Evolutionary conservation across 306 rosid species (phyloP), one percentile per base, ranked within the genome.

Genomic region (Pterocarpus macrocarpus): DNA sequence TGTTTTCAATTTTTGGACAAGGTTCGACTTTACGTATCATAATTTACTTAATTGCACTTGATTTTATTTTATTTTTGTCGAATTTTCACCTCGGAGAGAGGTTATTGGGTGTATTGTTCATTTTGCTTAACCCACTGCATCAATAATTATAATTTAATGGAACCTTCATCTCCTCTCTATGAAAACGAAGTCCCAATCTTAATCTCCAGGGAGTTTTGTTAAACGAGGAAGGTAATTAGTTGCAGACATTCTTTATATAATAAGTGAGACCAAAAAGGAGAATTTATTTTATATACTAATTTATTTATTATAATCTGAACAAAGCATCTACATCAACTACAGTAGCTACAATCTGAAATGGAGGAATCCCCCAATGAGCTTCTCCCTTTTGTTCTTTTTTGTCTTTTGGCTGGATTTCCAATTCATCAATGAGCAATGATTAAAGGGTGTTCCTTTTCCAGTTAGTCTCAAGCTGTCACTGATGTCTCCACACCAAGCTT

Each of bases 401-500:
- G 11, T 22, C 12, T 8, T 28, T 28, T 52, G 34, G 38, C 15
- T 69, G 57, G 47, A 44, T 55, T 69, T 63, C 49, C 12, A 36
- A 41, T 44, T 79, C 52, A 4, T 9, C 15, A 9, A 47, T 43
- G 58, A 80, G 70, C 77, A 58, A 76, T 57, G 36, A 55, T 71
- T 62, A 50, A 72, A 39, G 59, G 30, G 5, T 22, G 13, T 6
- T 64, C 5, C 50, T 30, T 14, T 63, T 14, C 56, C 41, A 65
- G 5, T 55, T 62, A 12, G n/a, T 75, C 57, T 85, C 81, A 93
- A 79, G 97, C 99, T 64, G 93, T 95, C 65, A 95, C 98, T 15
- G 97, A 86, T 28, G 98, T 91, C 82, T 94, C 97, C 86, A 94
- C 97, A 30, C 91, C 82, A 82, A 93, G 85, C 35, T 93, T 93